Conservation (phyloP, 2,329 filamentous ascomycete species). For the Fusarium sulawesiense region DNA sequence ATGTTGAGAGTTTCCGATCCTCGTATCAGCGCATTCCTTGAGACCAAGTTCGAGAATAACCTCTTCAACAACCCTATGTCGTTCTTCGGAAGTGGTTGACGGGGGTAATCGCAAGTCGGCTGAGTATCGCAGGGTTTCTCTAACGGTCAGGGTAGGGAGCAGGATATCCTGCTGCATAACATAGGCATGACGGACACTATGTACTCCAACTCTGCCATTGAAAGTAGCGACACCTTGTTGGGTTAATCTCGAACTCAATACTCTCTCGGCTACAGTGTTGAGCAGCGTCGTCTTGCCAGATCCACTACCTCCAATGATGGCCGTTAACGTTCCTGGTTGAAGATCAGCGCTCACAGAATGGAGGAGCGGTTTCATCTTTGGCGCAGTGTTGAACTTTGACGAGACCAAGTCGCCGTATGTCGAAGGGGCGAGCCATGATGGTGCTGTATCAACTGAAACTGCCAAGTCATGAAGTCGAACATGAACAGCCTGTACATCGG, state of each 20-base stretch:
- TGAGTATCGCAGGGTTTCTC: conserved; percentile 79
- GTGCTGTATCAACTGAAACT: conserved; percentile 69
- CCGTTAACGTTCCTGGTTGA: conserved; percentile 74
- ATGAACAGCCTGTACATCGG: conserved; percentile 66
- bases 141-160: conserved; percentile 77
- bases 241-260: conserved; percentile 64
- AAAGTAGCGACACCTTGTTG: conserved; percentile 69
- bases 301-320: conserved; percentile 80
- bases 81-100: conserved; percentile 68
- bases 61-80: conserved; percentile 75
- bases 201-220: conserved; percentile 67
- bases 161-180: conserved; percentile 83
- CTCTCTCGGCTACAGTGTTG: conserved; percentile 77
- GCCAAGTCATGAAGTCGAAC: conserved; percentile 65
- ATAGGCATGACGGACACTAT: conserved; percentile 71
- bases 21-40: conserved; percentile 80
- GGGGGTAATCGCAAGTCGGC: conserved; percentile 77
- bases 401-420: conserved; percentile 58
- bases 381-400: conserved; percentile 52
- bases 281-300: conserved; percentile 79
- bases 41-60: conserved; percentile 80
- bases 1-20: conserved; percentile 76
- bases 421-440: conserved; percentile 61
- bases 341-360: conserved; percentile 73
- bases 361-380: conserved; percentile 65